A percentile compares a stretch with the other conserved stretches of the same genome.
These are phyloP conservation scores for Alternaria burnsii DNA, from an alignment of 2,329 filamentous ascomycete genomes.

Conservation along the genomic window DNA sequence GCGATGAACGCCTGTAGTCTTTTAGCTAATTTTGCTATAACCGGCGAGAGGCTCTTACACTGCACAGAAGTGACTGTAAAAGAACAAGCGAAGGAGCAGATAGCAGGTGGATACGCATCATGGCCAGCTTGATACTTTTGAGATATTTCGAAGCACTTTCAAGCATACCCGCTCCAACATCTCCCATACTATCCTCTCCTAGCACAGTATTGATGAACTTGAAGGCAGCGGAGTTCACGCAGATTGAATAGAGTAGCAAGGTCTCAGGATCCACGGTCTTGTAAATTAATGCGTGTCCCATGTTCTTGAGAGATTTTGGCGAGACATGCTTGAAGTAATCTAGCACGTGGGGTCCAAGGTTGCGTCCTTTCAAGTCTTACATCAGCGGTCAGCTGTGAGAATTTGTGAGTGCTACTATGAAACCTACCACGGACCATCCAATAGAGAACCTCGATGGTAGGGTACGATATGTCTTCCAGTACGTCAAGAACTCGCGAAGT, in stretches of 20 bases:
- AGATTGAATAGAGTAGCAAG: conserved; percentile 32
- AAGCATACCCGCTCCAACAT: conserved; percentile 20
- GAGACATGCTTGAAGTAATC: conserved; percentile 35
- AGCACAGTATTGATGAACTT: conserved; percentile 31
- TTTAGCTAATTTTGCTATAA: background rate
- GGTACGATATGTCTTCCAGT: too few species aligned
- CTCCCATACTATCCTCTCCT: conserved; percentile 14
- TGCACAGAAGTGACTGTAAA: conserved; percentile 30
- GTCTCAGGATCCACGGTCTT: conserved; percentile 20
- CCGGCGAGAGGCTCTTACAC: conserved; percentile 19
- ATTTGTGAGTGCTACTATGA: too few species aligned
- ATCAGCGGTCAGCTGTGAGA: too few species aligned
- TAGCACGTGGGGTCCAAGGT: conserved; percentile 17
- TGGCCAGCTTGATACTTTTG: conserved; percentile 23
- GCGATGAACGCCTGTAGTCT: conserved; percentile 23
- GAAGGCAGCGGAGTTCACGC: conserved; percentile 29
- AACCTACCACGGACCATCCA: too few species aligned
- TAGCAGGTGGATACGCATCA: conserved; percentile 29
- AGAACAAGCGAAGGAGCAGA: conserved; percentile 23
- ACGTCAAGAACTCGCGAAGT: too few species aligned
- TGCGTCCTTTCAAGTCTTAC: too few species aligned
- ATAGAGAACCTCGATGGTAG: too few species aligned
- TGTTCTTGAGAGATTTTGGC: conserved; percentile 25
- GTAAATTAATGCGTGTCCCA: conserved; percentile 30
- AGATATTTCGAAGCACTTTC: background rate